phyloP scores from a whole-genome alignment of 1,139 yeast genomes.

The Pneumocystis carinii region DNA sequence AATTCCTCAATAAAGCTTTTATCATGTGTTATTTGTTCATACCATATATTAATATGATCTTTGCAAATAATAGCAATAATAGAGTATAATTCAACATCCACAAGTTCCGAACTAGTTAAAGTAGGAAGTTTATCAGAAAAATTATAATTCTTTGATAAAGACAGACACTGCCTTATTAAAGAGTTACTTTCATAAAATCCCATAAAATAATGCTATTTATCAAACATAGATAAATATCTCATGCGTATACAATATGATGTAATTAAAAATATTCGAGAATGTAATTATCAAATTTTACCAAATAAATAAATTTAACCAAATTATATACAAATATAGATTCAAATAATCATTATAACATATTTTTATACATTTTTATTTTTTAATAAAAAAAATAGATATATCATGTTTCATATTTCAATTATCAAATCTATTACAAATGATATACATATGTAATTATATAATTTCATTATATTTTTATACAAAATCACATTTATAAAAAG shows the following conservation, averaged over 20 bases:
- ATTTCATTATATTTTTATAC: too few species aligned
- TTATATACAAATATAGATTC: not conserved
- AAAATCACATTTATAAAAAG: too few species aligned
- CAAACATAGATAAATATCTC: not conserved
- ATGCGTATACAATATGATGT: not conserved
- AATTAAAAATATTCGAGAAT: not conserved
- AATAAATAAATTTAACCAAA: not conserved
- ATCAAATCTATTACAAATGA: too few species aligned
- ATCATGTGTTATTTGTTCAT: constrained; percentile 28
- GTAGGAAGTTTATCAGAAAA: constrained; percentile 10
- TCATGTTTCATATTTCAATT: too few species aligned
- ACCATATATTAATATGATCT: constrained; percentile 37
- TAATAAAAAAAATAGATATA: too few species aligned
- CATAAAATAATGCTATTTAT: not conserved
- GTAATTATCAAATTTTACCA: not conserved
- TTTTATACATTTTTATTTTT: too few species aligned
- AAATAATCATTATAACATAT: too few species aligned
- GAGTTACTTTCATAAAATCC: not conserved
- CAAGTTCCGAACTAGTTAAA: constrained; percentile 23
- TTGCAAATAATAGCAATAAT: constrained; percentile 31
- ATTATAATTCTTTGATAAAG: not conserved
- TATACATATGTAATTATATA: too few species aligned
- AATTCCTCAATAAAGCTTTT: constrained; percentile 29
- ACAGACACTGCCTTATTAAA: not conserved
- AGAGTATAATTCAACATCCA: constrained; percentile 31